These are phyloP conservation scores for Hansenula sp. DNA, from an alignment of 1,139 yeast species.

Conservation along the genomic window DNA sequence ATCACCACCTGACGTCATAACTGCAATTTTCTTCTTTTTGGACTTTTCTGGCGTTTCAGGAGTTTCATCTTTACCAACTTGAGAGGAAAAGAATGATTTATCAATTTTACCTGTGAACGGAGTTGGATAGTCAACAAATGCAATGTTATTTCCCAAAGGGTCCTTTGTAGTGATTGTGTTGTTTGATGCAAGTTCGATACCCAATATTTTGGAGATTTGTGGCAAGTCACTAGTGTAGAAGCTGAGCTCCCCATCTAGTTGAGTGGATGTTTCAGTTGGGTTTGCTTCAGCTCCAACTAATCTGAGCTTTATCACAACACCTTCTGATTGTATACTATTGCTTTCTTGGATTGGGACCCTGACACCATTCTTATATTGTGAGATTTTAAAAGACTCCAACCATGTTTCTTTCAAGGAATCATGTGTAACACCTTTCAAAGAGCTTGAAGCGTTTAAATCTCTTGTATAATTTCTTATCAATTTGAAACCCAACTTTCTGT, in stretches of 20 bases:
- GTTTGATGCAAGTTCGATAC: conserved; percentile 1
- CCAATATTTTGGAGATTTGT: conserved; percentile 33
- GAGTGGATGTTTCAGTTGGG: conserved; percentile 11
- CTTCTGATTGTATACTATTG: conserved; percentile 38
- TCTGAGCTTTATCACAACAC: conserved; percentile 61
- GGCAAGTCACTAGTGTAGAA: conserved; percentile 50
- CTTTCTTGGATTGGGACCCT: conserved; percentile 58
- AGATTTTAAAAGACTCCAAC: conserved; percentile 65
- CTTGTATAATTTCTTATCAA: conserved; percentile 52
- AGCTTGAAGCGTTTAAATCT: conserved; percentile 37
- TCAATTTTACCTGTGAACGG: conserved; percentile 30
- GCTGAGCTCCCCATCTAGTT: conserved; percentile 34
- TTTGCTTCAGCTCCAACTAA: conserved; percentile 37
- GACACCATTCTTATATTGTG: conserved; percentile 43
- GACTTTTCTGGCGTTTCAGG: conserved; percentile 7
- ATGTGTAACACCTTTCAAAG: conserved; percentile 48
- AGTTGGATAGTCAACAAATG: conserved; percentile 35
- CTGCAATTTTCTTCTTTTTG: conserved; percentile 57
- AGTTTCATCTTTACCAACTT: conserved; percentile 6
- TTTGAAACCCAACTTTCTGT: conserved; percentile 53
- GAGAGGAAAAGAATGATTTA: conserved; percentile 26
- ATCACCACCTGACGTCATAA: conserved; percentile 87
- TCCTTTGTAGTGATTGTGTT: conserved; percentile 35
- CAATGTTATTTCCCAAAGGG: conserved; percentile 52
- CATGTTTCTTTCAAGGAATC: conserved; percentile 67